A percentile compares a stretch with the other conserved stretches of the same genome.
Conservation (phyloP, 306 rosid genomes). For the Glycine latifolia region DNA sequence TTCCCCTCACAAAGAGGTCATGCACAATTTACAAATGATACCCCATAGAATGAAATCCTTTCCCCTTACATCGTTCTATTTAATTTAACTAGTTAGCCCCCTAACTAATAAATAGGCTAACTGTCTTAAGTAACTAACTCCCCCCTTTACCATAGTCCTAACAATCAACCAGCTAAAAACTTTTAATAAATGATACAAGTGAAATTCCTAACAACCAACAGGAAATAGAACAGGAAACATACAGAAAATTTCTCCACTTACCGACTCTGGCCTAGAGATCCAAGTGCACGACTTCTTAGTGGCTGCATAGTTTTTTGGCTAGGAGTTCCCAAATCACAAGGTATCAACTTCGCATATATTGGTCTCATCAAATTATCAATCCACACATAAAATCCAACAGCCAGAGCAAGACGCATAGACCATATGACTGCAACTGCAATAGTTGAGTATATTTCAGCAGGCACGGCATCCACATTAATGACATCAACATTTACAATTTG, state of each 20-base stretch:
- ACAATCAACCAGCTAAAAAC: slow-evolving; percentile 30
- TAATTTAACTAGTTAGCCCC: background rate
- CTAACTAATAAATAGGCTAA: background rate
- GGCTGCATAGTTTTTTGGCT: slow-evolving; percentile 60
- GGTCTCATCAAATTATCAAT: slow-evolving; percentile 90
- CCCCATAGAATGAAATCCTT: background rate
- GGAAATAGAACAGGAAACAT: slow-evolving; percentile 24
- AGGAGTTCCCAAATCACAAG: slow-evolving; percentile 89
- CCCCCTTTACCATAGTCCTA: background rate
- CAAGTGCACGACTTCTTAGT: slow-evolving; percentile 68
- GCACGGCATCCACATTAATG: slow-evolving; percentile 76
- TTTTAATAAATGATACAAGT: slow-evolving; percentile 10
- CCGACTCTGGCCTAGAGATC: slow-evolving; percentile 96
- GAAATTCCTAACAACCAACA: slow-evolving; percentile 37
- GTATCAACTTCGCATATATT: slow-evolving; percentile 89
- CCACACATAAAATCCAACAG: slow-evolving; percentile 81
- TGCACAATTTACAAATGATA: background rate
- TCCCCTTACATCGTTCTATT: background rate
- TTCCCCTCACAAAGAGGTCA: background rate
- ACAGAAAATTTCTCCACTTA: slow-evolving; percentile 51
- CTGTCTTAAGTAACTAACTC: background rate
- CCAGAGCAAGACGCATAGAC: slow-evolving; percentile 92
- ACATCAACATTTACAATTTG: slow-evolving; percentile 92
- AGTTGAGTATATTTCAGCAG: slow-evolving; percentile 83
- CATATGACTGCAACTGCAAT: slow-evolving; percentile 93